Evolutionary conservation across 1,284 basidiomycete genomes (phyloP).

Genomic region (Vanrija pseudolonga): DNA sequence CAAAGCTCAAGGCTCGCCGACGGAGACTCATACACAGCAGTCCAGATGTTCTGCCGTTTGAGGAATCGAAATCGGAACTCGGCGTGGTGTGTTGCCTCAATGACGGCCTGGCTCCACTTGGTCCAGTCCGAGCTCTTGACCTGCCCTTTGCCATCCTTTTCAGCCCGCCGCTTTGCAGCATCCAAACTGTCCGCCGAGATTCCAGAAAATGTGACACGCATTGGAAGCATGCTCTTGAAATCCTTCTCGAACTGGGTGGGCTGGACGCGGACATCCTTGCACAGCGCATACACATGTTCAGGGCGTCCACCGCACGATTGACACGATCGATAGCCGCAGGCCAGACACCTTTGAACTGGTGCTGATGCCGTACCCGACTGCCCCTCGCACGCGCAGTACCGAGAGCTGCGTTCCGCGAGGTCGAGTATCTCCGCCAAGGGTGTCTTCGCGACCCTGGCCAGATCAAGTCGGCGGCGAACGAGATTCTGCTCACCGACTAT

Average conservation of each 20-base stretch:
- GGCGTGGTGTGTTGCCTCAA: slow-evolving; percentile 56
- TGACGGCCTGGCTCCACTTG: slow-evolving; percentile 65
- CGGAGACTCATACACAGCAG: slow-evolving; percentile 70
- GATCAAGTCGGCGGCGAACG: slow-evolving; percentile 60
- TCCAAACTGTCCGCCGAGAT: no score
- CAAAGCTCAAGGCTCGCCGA: slow-evolving; percentile 69
- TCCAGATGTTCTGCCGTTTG: slow-evolving; percentile 85
- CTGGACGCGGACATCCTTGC: slow-evolving; percentile 49
- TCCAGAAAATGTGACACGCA: slow-evolving; percentile 64
- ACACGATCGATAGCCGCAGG: slow-evolving; percentile 78
- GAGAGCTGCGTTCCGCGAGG: slow-evolving; percentile 65
- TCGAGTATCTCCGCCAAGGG: slow-evolving; percentile 60
- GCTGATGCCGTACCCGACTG: slow-evolving; percentile 69
- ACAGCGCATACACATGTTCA: slow-evolving; percentile 65
- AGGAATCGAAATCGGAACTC: slow-evolving; percentile 81
- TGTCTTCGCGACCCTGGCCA: slow-evolving; percentile 57
- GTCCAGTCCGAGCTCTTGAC: slow-evolving; percentile 57
- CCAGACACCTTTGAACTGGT: slow-evolving; percentile 66
- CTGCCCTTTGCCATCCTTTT: slow-evolving; percentile 24
- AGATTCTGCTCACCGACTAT: slow-evolving; percentile 71
- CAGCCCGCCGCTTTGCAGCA: slow-evolving; percentile 46
- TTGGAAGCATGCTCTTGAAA: slow-evolving; percentile 78
- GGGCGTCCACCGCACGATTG: slow-evolving; percentile 83
- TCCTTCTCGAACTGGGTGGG: slow-evolving; percentile 70
- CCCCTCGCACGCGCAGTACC: slow-evolving; percentile 86